A percentile compares a stretch with the other conserved stretches of the same genome.
Conservation (phyloP, 2,329 filamentous ascomycete species). For the Helicocarpus griseus region DNA sequence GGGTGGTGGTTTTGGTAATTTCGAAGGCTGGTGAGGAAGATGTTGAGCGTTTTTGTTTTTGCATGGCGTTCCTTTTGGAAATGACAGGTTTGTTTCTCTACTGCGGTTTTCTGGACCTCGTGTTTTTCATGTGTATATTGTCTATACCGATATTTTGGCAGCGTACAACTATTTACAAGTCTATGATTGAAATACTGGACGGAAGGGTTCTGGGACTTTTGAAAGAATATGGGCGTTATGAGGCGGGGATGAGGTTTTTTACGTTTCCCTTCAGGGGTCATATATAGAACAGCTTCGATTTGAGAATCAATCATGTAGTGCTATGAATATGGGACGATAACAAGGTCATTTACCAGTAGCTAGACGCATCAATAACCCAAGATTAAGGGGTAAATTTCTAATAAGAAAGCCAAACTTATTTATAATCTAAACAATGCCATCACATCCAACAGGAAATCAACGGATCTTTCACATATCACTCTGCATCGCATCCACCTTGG, state of each 20-base stretch:
- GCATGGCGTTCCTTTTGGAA: too few relatives aligned
- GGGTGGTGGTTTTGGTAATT: slow-evolving; percentile 76
- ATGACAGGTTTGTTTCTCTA: background rate
- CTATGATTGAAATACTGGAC: background rate
- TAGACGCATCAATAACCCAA: background rate
- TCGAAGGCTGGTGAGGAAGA: slow-evolving; percentile 65
- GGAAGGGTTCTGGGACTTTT: background rate
- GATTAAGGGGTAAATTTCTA: background rate
- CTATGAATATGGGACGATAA: too few relatives aligned
- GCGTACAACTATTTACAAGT: background rate
- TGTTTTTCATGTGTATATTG: background rate
- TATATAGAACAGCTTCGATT: too few relatives aligned
- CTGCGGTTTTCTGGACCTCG: background rate
- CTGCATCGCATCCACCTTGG: too few relatives aligned
- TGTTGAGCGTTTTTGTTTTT: background rate
- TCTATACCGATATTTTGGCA: background rate
- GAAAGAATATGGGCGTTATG: background rate
- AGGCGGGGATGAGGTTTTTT: too few relatives aligned
- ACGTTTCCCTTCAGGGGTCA: too few relatives aligned
- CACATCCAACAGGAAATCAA: too few relatives aligned
- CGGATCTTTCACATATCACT: too few relatives aligned
- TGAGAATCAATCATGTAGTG: too few relatives aligned
- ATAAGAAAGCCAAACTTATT: background rate
- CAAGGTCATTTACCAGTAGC: background rate
- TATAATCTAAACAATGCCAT: too few relatives aligned